A percentile compares a stretch with the other conserved stretches of the same genome.
Evolutionary conservation across 345 rosid genomes (phyloP).

Genomic region (Lagerstroemia speciosa): DNA sequence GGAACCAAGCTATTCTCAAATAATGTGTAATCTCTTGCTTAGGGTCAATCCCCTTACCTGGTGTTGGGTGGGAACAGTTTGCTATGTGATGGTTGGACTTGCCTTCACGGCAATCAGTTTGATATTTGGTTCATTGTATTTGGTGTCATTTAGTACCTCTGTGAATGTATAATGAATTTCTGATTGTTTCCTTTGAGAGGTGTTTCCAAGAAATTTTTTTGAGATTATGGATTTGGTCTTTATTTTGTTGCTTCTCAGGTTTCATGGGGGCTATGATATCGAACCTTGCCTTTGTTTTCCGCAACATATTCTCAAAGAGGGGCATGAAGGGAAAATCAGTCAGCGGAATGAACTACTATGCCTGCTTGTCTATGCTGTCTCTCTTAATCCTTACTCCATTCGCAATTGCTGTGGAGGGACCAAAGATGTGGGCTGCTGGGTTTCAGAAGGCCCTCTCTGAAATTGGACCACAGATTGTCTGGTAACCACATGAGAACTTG

Average conservation of each 20-base stretch:
- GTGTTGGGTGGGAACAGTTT: neutral
- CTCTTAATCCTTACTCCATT: conserved; percentile 86
- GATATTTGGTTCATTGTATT: neutral
- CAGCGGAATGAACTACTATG: conserved; percentile 99
- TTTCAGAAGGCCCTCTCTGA: conserved; percentile 61
- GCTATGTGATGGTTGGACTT: neutral
- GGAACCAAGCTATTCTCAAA: neutral
- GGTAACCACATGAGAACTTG: conserved; percentile 34
- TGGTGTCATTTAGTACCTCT: neutral
- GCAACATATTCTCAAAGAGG: conserved; percentile 89
- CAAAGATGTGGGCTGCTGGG: conserved; percentile 92
- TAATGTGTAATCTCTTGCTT: neutral
- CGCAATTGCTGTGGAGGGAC: conserved; percentile 96
- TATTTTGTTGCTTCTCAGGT: conserved; percentile 33
- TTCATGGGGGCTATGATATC: conserved; percentile 99
- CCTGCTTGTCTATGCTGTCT: conserved; percentile 89
- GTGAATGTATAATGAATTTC: neutral
- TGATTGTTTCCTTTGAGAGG: neutral
- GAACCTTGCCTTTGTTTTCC: conserved; percentile 88
- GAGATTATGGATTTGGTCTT: conserved; percentile 7
- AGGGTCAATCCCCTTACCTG: neutral
- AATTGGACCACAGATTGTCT: conserved; percentile 73
- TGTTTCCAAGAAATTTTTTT: neutral
- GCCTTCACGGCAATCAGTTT: neutral
- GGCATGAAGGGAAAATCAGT: conserved; percentile 98